Evolutionary conservation across 257 asterid species (phyloP).

Genomic region (Avicennia marina): DNA sequence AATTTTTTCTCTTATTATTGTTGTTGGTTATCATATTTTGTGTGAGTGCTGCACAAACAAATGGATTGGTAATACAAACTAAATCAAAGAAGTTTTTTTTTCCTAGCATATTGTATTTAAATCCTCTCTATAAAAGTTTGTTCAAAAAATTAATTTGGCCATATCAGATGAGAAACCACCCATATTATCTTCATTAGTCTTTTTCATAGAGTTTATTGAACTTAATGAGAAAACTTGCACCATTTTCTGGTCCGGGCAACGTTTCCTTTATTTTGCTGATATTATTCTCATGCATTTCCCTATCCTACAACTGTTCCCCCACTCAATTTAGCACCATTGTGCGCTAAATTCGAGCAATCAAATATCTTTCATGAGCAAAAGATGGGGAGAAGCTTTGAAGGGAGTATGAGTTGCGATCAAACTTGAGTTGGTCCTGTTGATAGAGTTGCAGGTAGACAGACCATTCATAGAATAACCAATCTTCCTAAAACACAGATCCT

Average conservation of each 20-base stretch:
- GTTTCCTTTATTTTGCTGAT: background rate
- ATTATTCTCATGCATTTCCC: background rate
- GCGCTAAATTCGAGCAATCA: background rate
- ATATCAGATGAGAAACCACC: background rate
- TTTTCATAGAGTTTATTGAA: background rate
- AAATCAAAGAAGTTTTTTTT: background rate
- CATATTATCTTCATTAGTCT: background rate
- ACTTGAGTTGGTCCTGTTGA: background rate
- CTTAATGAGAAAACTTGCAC: background rate
- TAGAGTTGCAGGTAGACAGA: background rate
- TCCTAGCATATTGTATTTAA: background rate
- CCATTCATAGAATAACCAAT: background rate
- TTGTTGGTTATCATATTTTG: background rate
- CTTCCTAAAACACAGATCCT: background rate
- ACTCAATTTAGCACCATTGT: background rate
- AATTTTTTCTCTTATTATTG: background rate
- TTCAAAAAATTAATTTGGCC: background rate
- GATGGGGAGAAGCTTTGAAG: constrained; percentile 3
- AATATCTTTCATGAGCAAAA: background rate
- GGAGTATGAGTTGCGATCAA: background rate
- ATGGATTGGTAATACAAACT: background rate
- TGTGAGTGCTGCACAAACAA: constrained; percentile 8
- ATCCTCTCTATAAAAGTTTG: background rate
- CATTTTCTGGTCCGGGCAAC: background rate
- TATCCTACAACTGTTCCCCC: background rate